Evolutionary conservation across 495 filamentous ascomycete species (phyloP), one percentile per base, ranked within the genome.

Genomic region (Symbiotaphrina buchneri): DNA sequence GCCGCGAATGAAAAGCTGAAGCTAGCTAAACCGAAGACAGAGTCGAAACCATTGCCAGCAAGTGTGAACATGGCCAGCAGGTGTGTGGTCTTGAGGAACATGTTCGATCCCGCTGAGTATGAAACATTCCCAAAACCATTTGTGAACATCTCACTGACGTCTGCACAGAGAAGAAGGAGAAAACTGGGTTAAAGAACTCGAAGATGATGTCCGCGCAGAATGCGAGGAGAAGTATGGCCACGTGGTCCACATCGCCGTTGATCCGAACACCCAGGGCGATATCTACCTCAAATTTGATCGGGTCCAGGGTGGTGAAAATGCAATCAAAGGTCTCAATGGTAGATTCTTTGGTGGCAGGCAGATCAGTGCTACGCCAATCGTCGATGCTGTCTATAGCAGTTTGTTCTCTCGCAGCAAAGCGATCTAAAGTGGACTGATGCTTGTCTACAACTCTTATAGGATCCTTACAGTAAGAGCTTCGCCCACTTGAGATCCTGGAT

Each of bases 221-320:
- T 93, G 87, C 49, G 80, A 90, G 55, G 63, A 72, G 39, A 91
- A 87, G 61, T 99, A 94, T 62, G 90, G 90, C 47, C 77, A 83
- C 47, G 83, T 99, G 47, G 82, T 94, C 57, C 90, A 99, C 69
- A 92, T 94, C 56, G 63, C 80, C 46, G 58, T 94, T 59, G 85
- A 94, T 65, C 66, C 79, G 39, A 92, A 87, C 51, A 81, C 77
- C 32, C 67, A 77, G 48, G 90, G 90, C 54, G 90, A 95, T 46
- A 85, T 99, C 45, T 99, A 93, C 53, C 68, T 95, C 47, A 95
- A 95, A 53, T 99, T 95, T 49, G 80, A 93, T 55, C 74, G 79
- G 38, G 79, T 94, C 34, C 67, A 79, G 42, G 87, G 84, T 33
- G 90, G 85, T 44, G 78, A 93, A 48, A 95, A 94, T 41, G 87